Evolutionary conservation across 768 basidiomycete species (phyloP).

Genomic region (Termitomyces sp.): DNA sequence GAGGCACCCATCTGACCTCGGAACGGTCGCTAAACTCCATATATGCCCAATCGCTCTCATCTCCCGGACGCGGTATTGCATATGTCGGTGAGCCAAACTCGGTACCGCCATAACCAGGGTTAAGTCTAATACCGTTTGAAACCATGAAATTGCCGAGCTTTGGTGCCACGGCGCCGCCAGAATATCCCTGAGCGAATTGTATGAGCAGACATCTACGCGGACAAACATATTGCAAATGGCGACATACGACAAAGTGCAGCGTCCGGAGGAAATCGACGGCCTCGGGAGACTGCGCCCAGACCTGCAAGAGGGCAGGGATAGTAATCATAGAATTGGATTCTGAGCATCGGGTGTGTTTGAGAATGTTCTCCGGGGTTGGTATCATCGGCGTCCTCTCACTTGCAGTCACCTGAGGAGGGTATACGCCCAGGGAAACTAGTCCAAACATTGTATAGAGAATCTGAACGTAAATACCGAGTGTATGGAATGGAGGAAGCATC

Average conservation of each 20-base stretch:
- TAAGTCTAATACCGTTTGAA: constrained; percentile 23
- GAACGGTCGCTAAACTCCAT: constrained; percentile 20
- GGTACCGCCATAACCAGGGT: constrained; percentile 22
- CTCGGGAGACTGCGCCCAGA: constrained; percentile 21
- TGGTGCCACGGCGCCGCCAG: constrained; percentile 26
- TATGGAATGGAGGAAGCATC: constrained; percentile 29
- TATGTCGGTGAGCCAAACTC: constrained; percentile 23
- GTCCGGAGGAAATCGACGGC: constrained; percentile 20
- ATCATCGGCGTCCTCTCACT: constrained; percentile 22
- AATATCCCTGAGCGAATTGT: constrained; percentile 17
- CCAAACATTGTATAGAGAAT: constrained; percentile 21
- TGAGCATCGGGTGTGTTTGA: constrained; percentile 19
- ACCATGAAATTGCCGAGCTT: constrained; percentile 26
- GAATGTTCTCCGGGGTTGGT: constrained; percentile 30
- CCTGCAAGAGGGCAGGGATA: constrained; percentile 25
- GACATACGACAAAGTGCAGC: constrained; percentile 23
- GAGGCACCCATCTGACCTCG: constrained; percentile 27
- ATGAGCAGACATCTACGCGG: background rate
- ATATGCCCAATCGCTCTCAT: constrained; percentile 28
- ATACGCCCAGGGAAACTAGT: constrained; percentile 16
- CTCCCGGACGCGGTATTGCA: constrained; percentile 8
- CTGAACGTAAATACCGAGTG: constrained; percentile 21
- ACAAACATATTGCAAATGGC: background rate
- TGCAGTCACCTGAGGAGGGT: constrained; percentile 20
- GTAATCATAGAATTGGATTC: constrained; percentile 19